Evolutionary conservation across 352 stramenopile genomes (phyloP).

Genomic region (Pythium oligandrum): DNA sequence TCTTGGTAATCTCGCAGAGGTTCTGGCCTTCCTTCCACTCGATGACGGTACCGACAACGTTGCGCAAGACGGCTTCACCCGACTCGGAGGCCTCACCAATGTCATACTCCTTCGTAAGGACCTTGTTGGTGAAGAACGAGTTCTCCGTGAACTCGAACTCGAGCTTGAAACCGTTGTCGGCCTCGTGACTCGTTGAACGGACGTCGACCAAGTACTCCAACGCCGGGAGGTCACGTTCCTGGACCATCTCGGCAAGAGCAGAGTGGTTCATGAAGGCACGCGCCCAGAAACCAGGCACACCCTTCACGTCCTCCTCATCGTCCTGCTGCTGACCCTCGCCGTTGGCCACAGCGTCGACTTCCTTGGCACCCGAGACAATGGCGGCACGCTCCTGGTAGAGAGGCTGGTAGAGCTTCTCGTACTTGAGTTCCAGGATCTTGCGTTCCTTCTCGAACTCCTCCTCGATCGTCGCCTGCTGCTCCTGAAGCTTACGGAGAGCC

Average conservation of each 20-base stretch:
- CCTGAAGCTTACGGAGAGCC: constrained; percentile 66
- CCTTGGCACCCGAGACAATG: constrained; percentile 74
- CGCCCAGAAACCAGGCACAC: constrained; percentile 82
- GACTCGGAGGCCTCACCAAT: constrained; percentile 78
- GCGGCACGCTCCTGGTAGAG: constrained; percentile 70
- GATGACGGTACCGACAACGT: constrained; percentile 68
- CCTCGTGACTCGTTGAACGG: constrained; percentile 66
- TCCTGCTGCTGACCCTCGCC: constrained; percentile 33
- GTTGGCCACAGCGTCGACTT: constrained; percentile 51
- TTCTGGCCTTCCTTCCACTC: constrained; percentile 83
- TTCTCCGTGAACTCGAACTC: constrained; percentile 79
- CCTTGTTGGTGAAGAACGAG: constrained; percentile 74
- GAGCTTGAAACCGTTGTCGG: constrained; percentile 85
- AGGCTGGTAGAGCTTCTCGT: constrained; percentile 85
- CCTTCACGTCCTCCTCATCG: constrained; percentile 58
- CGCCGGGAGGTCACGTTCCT: constrained; percentile 72
- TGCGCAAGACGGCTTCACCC: constrained; percentile 74
- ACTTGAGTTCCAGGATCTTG: constrained; percentile 80
- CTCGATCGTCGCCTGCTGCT: constrained; percentile 70
- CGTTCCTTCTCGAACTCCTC: constrained; percentile 85
- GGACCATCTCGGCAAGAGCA: constrained; percentile 67
- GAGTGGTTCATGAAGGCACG: constrained; percentile 85
- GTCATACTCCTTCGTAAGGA: constrained; percentile 82
- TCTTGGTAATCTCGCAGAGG: constrained; percentile 82
- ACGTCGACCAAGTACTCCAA: constrained; percentile 79